phyloP scores from a whole-genome alignment of 345 rosid species.

The Physaria fendleri region DNA sequence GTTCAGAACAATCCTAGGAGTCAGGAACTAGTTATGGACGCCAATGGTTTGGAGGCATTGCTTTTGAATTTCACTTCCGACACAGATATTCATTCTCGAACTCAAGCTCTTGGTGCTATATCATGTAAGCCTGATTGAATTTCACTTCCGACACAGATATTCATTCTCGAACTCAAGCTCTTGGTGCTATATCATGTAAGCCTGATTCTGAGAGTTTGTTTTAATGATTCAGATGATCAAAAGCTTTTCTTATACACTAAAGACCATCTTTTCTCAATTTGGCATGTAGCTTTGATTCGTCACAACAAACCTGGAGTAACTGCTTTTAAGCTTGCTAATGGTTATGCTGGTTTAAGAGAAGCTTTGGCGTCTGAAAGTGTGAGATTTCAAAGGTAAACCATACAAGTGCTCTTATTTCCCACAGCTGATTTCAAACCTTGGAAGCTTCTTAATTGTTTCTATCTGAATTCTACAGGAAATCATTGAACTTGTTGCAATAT shows the following conservation, averaged over 20 bases:
- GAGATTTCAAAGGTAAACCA: conserved; percentile 74
- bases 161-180: conserved; percentile 62
- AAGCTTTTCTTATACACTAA: background rate
- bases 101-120: conserved; percentile 86
- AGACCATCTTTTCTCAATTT: background rate
- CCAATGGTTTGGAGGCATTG: conserved; percentile 41
- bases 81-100: conserved; percentile 50
- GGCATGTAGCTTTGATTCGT: conserved; percentile 65
- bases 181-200: conserved; percentile 91
- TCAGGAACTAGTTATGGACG: conserved; percentile 33
- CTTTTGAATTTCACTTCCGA: conserved; percentile 48
- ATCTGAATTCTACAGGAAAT: conserved; percentile 68
- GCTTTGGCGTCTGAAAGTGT: conserved; percentile 66
- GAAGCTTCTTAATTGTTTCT: background rate
- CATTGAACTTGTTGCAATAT: conserved; percentile 75
- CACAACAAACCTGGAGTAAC: conserved; percentile 61
- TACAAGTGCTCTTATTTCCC: too few relatives aligned
- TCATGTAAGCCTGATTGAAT: conserved; percentile 54
- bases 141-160: conserved; percentile 63
- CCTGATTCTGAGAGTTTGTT: conserved; percentile 2
- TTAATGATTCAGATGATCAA: background rate
- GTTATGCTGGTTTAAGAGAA: conserved; percentile 65
- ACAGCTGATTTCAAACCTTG: too few relatives aligned
- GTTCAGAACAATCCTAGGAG: conserved; percentile 87
- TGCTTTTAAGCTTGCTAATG: conserved; percentile 67